Conservation (phyloP, 257 asterid genomes). For the Ajuga chamaepitys region DNA sequence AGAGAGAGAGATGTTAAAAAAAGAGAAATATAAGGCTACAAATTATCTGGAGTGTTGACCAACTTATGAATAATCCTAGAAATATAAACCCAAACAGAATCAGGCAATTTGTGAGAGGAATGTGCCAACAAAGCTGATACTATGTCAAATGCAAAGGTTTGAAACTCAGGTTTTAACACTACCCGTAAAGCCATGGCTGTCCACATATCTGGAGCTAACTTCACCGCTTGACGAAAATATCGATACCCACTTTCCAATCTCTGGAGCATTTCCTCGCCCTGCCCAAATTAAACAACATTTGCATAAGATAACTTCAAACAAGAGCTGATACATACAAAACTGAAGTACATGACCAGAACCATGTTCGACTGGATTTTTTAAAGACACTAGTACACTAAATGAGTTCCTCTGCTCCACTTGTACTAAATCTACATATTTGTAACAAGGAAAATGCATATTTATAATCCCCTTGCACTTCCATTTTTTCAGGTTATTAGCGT, state of each 20-base stretch:
- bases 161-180: constrained; percentile 61
- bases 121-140: constrained; percentile 45
- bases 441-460: too few species aligned
- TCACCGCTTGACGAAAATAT: constrained; percentile 55
- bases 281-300: constrained; percentile 8
- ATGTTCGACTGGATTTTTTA: too few species aligned
- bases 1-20: too few species aligned
- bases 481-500: too few species aligned
- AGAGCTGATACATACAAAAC: not conserved
- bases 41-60: constrained; percentile 14
- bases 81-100: constrained; percentile 47
- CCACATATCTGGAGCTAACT: constrained; percentile 75
- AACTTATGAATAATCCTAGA: constrained; percentile 49
- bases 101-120: constrained; percentile 39
- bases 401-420: too few species aligned
- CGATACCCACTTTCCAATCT: constrained; percentile 55
- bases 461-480: too few species aligned
- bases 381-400: too few species aligned
- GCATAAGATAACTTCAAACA: not conserved
- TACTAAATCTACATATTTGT: too few species aligned
- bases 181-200: constrained; percentile 65
- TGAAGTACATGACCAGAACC: not conserved
- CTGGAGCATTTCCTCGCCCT: constrained; percentile 44
- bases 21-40: not conserved
- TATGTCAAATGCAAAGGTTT: constrained; percentile 45